Conservation (phyloP, 805 yeast genomes). For the Nakazawaea ernobii region DNA sequence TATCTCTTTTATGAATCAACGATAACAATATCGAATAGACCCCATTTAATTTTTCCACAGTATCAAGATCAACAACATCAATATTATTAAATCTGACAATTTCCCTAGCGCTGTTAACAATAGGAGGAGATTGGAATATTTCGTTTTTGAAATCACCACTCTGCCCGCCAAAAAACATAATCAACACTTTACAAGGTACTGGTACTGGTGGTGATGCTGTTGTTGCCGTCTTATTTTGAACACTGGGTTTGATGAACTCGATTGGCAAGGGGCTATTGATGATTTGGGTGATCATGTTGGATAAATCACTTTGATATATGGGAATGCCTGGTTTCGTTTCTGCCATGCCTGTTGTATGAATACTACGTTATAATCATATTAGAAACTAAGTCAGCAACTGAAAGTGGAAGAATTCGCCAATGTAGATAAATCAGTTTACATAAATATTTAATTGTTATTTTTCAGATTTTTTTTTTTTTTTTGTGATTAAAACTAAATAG, state of each 20-base stretch:
- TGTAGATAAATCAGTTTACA: too few species aligned
- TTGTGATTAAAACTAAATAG: too few species aligned
- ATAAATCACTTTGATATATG: background rate
- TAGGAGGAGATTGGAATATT: background rate
- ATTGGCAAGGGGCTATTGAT: slow-evolving; percentile 3
- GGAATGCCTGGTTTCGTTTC: background rate
- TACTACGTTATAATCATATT: background rate
- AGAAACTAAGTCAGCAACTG: too few species aligned
- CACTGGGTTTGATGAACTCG: background rate
- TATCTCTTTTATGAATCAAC: background rate
- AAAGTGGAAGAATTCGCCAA: too few species aligned
- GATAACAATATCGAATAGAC: background rate
- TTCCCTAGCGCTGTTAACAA: background rate
- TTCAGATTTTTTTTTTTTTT: background rate
- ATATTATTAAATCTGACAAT: background rate
- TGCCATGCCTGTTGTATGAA: background rate
- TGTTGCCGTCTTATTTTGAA: background rate
- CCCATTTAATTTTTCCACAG: background rate
- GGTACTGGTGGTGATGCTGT: background rate
- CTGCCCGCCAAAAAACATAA: background rate
- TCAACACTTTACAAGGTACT: background rate
- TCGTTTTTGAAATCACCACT: background rate
- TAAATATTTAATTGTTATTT: too few species aligned
- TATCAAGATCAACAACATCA: background rate
- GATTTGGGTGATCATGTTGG: background rate